A percentile compares a stretch with the other conserved stretches of the same genome.
Conservation (phyloP, 805 yeast genomes). For the Saccharomycopsis sp. region DNA sequence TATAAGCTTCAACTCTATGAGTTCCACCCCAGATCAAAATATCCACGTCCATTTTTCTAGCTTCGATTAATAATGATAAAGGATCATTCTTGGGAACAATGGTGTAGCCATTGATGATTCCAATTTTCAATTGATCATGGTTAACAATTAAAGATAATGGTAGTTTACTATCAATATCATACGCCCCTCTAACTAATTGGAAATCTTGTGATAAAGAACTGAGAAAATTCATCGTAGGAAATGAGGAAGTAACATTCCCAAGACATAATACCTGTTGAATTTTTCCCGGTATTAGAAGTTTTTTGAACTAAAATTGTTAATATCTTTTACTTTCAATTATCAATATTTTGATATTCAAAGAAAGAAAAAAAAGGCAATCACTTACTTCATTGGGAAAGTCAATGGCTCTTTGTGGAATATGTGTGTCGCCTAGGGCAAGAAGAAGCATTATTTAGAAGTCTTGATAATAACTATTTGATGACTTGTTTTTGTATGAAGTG, state of each 20-base stretch:
- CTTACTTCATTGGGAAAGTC: constrained; percentile 38
- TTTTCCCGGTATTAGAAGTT: constrained; percentile 73
- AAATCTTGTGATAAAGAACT: constrained; percentile 61
- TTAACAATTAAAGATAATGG: constrained; percentile 58
- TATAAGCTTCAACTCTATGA: constrained; percentile 86
- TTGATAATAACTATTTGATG: no score
- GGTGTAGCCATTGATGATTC: constrained; percentile 76
- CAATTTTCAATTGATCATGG: constrained; percentile 66
- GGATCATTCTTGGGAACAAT: constrained; percentile 84
- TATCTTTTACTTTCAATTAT: not conserved
- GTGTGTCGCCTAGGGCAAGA: constrained; percentile 81
- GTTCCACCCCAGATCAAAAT: constrained; percentile 89
- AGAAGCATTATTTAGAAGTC: no score
- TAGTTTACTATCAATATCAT: constrained; percentile 42
- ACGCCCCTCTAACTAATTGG: constrained; percentile 74
- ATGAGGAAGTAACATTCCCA: constrained; percentile 72
- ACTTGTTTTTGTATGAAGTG: no score
- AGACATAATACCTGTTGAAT: constrained; percentile 76
- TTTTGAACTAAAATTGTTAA: constrained; percentile 40
- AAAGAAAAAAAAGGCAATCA: not conserved
- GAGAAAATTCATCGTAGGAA: constrained; percentile 52
- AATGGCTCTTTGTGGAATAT: constrained; percentile 77
- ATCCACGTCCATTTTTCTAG: constrained; percentile 88
- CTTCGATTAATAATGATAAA: constrained; percentile 66
- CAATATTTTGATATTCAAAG: not conserved